A percentile compares a stretch with the other conserved stretches of the same genome.
Evolutionary conservation across 352 stramenopile species (phyloP).

Genomic region (Phytophthora ramorum): DNA sequence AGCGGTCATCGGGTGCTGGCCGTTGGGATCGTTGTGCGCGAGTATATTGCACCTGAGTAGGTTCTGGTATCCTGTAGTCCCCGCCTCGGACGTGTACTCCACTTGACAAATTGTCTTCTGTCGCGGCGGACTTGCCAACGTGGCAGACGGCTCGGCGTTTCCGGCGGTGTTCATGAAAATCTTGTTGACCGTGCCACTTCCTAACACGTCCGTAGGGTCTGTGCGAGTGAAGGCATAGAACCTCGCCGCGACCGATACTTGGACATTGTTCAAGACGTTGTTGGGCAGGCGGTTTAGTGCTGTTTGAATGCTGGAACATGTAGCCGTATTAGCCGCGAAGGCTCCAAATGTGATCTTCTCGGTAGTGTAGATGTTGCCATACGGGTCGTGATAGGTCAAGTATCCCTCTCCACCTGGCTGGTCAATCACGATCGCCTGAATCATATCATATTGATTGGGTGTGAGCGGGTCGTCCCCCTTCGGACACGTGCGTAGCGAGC

Average conservation of each 20-base stretch:
- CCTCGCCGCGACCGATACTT: slow-evolving; percentile 3
- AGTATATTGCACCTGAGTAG: slow-evolving; percentile 56
- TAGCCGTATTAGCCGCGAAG: too few species aligned
- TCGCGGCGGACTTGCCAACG: not conserved
- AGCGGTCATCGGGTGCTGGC: slow-evolving; percentile 46
- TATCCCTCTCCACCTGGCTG: slow-evolving; percentile 25
- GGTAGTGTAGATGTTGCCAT: slow-evolving; percentile 73
- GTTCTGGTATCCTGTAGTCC: slow-evolving; percentile 65
- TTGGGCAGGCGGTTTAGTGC: slow-evolving; percentile 63
- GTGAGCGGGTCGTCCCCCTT: slow-evolving; percentile 75
- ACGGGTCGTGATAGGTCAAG: slow-evolving; percentile 78
- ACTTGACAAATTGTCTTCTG: slow-evolving; percentile 44
- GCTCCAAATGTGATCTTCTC: slow-evolving; percentile 41
- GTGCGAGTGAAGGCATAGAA: slow-evolving; percentile 39
- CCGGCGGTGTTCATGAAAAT: not conserved
- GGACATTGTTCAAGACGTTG: slow-evolving; percentile 68
- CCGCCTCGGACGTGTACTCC: slow-evolving; percentile 55
- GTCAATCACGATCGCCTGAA: slow-evolving; percentile 36
- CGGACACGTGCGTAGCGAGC: slow-evolving; percentile 59
- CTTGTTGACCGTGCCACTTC: slow-evolving; percentile 15
- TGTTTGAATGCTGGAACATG: not conserved
- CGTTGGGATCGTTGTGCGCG: slow-evolving; percentile 24
- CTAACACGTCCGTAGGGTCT: slow-evolving; percentile 4
- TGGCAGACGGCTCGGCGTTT: too few species aligned
- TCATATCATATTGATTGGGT: slow-evolving; percentile 58